Percentiles rank a stretch among this genome's conserved stretches.
Conservation (phyloP, 306 rosid species). For the Dryas octopetala region DNA sequence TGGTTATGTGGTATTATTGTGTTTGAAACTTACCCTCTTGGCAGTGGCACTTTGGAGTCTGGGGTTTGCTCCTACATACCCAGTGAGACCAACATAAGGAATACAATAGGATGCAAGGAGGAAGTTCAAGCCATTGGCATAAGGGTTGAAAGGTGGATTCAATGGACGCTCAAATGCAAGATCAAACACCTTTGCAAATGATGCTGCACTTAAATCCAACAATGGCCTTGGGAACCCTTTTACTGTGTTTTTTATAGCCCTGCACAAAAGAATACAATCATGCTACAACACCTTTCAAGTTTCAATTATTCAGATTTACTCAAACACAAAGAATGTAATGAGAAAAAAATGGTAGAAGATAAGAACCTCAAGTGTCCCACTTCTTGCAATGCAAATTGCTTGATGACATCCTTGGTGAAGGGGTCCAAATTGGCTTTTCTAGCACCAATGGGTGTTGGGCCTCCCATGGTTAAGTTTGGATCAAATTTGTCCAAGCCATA, state of each 20-base stretch:
- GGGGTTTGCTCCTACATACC: conserved; percentile 72
- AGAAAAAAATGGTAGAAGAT: not conserved
- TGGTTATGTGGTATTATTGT: not conserved
- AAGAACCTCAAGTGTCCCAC: conserved; percentile 66
- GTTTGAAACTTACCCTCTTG: conserved; percentile 37
- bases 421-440: conserved; percentile 36
- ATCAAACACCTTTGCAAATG: conserved; percentile 53
- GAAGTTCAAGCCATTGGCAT: conserved; percentile 52
- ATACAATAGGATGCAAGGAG: conserved; percentile 67
- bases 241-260: conserved; percentile 59
- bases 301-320: too few relatives aligned
- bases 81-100: conserved; percentile 91
- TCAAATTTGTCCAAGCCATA: conserved; percentile 53
- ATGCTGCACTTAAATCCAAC: conserved; percentile 48
- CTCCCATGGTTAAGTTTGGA: conserved; percentile 47
- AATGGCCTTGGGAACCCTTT: conserved; percentile 75
- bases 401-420: conserved; percentile 37
- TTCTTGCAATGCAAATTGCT: conserved; percentile 66
- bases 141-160: conserved; percentile 70
- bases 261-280: conserved; percentile 13
- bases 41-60: conserved; percentile 37
- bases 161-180: conserved; percentile 48
- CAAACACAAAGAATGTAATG: not conserved
- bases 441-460: conserved; percentile 64
- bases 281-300: not conserved